phyloP scores from a whole-genome alignment of 768 basidiomycete genomes.

The Macrolepiota dolichaula region DNA sequence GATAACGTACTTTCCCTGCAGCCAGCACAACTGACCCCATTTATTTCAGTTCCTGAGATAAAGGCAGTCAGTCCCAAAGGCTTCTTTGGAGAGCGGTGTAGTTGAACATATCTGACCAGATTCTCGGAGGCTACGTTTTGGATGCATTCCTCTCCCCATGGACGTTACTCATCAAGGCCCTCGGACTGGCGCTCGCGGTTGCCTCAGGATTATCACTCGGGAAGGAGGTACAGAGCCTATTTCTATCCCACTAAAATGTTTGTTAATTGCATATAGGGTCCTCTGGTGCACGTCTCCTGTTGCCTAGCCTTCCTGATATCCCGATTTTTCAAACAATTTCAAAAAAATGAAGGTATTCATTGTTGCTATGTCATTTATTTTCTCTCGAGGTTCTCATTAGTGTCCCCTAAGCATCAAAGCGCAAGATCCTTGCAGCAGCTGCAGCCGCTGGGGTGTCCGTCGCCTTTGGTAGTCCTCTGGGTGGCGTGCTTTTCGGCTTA shows the following conservation, averaged over 20 bases:
- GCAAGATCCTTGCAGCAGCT: slow-evolving; percentile 78
- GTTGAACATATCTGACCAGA: slow-evolving; percentile 35
- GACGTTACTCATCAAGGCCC: slow-evolving; percentile 81
- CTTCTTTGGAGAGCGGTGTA: too few species aligned
- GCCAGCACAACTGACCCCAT: slow-evolving; percentile 1
- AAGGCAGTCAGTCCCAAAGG: slow-evolving; percentile 54
- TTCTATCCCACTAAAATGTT: slow-evolving; percentile 5
- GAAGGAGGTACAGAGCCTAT: slow-evolving; percentile 63
- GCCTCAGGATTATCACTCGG: slow-evolving; percentile 83
- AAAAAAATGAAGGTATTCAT: slow-evolving; percentile 67
- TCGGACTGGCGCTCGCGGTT: slow-evolving; percentile 80
- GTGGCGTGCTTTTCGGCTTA: slow-evolving; percentile 82
- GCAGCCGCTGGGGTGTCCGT: slow-evolving; percentile 87
- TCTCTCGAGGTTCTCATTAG: background rate
- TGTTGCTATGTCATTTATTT: background rate
- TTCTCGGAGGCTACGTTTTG: slow-evolving; percentile 81
- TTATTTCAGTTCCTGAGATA: slow-evolving; percentile 63
- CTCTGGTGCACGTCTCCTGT: slow-evolving; percentile 81
- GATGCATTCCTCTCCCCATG: slow-evolving; percentile 84
- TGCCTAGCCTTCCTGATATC: slow-evolving; percentile 76
- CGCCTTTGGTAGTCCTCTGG: slow-evolving; percentile 84
- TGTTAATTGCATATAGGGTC: slow-evolving; percentile 45
- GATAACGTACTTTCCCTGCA: background rate
- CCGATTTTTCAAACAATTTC: slow-evolving; percentile 64
- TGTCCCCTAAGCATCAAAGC: slow-evolving; percentile 58